Percentiles rank a stretch among this genome's conserved stretches.
Evolutionary conservation across 208 protist species (phyloP).

Genomic region (Lotmaria passim): DNA sequence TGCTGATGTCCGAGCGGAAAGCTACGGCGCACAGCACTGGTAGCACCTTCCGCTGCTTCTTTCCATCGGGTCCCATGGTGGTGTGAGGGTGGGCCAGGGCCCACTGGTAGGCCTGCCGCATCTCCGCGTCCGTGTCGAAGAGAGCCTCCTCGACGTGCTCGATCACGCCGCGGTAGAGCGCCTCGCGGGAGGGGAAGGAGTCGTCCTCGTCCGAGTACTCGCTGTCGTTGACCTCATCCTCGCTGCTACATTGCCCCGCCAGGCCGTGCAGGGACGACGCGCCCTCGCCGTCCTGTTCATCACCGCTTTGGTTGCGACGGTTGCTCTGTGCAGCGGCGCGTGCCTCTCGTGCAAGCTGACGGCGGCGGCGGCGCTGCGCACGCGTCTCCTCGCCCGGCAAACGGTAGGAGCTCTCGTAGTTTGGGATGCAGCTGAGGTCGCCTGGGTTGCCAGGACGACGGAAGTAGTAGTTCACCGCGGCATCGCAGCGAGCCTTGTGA

Average conservation of each 20-base stretch:
- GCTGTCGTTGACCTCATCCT: slow-evolving; percentile 32
- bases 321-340: slow-evolving; percentile 18
- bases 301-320: background rate
- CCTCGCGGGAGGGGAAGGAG: slow-evolving; percentile 75
- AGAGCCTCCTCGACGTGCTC: slow-evolving; percentile 79
- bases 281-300: background rate
- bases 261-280: background rate
- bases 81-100: slow-evolving; percentile 39
- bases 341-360: slow-evolving; percentile 23
- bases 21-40: slow-evolving; percentile 87
- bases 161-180: slow-evolving; percentile 76
- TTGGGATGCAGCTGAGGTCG: slow-evolving; percentile 75
- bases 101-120: slow-evolving; percentile 65
- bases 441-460: slow-evolving; percentile 74
- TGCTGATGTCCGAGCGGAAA: slow-evolving; percentile 62
- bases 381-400: slow-evolving; percentile 34
- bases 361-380: slow-evolving; percentile 19
- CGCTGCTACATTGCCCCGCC: background rate
- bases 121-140: slow-evolving; percentile 87
- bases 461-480: slow-evolving; percentile 87
- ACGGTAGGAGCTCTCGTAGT: slow-evolving; percentile 47
- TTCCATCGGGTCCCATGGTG: slow-evolving; percentile 39
- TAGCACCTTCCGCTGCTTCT: slow-evolving; percentile 57
- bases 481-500: slow-evolving; percentile 78
- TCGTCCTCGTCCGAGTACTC: slow-evolving; percentile 38